phyloP scores from a whole-genome alignment of 2,329 filamentous ascomycete genomes.

The Rutstroemia sp. region DNA sequence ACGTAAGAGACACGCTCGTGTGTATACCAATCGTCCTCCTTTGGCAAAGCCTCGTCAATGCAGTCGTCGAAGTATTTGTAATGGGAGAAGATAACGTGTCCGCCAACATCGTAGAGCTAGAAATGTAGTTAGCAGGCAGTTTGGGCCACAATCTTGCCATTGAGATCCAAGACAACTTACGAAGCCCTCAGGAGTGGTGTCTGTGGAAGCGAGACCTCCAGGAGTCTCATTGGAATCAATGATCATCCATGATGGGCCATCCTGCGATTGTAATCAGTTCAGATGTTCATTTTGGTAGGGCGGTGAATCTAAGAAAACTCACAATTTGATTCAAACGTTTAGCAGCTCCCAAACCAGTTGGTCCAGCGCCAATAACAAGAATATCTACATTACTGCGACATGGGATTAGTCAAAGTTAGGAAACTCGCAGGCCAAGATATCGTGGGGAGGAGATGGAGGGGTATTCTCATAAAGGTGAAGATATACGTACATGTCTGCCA shows the following conservation, averaged over 20 bases:
- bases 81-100: constrained; percentile 46
- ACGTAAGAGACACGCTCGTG: constrained; percentile 99
- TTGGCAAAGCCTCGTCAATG: constrained; percentile 92
- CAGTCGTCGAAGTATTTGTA: constrained; percentile 99
- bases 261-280: constrained; percentile 41
- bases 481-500: constrained; percentile 13
- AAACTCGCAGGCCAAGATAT: background rate
- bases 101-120: constrained; percentile 86
- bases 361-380: constrained; percentile 94
- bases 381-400: constrained; percentile 72
- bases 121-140: constrained; percentile 14
- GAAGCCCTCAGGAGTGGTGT: constrained; percentile 92
- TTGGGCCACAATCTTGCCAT: constrained; percentile 11
- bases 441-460: background rate
- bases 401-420: constrained; percentile 7
- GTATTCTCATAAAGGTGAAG: background rate
- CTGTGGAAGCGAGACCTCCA: constrained; percentile 91
- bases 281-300: background rate
- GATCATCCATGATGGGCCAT: constrained; percentile 92
- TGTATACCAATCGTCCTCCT: constrained; percentile 90
- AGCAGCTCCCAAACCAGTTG: constrained; percentile 93
- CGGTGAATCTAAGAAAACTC: constrained; percentile 17
- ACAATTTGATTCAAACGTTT: constrained; percentile 97
- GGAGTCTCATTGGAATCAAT: constrained; percentile 87
- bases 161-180: constrained; percentile 50